Base-by-base conservation (phyloP, 2,329 filamentous ascomycete species). In the Botrytis tulipae region DNA sequence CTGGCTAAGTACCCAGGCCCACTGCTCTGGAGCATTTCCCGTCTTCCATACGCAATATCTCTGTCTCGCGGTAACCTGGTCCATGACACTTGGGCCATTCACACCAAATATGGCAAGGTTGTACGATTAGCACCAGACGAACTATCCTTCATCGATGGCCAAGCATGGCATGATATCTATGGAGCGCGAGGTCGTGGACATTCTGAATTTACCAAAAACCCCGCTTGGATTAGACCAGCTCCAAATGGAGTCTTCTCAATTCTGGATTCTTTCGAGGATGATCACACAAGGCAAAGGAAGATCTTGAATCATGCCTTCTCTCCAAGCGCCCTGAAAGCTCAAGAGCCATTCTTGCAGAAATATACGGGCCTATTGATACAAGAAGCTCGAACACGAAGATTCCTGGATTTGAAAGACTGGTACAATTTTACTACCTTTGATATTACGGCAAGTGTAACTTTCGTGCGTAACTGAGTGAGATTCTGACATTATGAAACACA, bases 291-390 rank as follows among this genome's bases (percentile, higher is more conserved):
- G 18, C 76, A 80, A 71, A 77, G 78, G 22, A 77, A 75, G 67
- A 66, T 77, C 9, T 73, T 82, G 9, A 75, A 75, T 12, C 65
- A 78, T 51, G 80, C 78, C 37, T 82, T 82, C 65, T 80, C 80
- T 12, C 75, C 76, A 10, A 76, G 75, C 54, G 78, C 81, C 1
- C 70, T 82, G 16, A 59, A 74, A 16, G 78, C 81, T 66, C 81
- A 82, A 67, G 74, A 74, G 25, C 78, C 79, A 10, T 73, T 80
- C 5, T 71, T 77, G 20, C 54, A 75, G 32, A 73, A 67, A 14
- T 76, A 73, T 37, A 73, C 71, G 46, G 48, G 71, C n/a, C 48
- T 74, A 5, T 46, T 69, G 22, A 65, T 70, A 40, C 62, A 54
- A 16, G n/a, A 69, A 71, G 12, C 44, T 63, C 60, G 40, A 35